Evolutionary conservation across 169 alveolate species (phyloP), one percentile per base, ranked within the genome.

Genomic region (Amoebophrya sp.): DNA sequence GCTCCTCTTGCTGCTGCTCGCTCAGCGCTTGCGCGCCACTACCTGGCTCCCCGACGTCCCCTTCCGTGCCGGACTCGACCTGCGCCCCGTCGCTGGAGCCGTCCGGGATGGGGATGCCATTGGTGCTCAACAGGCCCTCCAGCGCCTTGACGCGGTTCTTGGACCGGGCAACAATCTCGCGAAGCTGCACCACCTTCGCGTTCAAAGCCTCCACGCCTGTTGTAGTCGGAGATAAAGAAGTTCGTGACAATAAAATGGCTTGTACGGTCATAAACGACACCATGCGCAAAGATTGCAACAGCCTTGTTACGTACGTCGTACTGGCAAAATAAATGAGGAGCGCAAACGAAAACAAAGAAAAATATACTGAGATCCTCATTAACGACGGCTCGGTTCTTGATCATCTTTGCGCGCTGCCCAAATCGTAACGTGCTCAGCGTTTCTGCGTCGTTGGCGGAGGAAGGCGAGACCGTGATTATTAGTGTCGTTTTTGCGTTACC

Each of bases 371-470:
- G 18, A 7, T 7, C 7, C 66, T 47, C 66, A 47, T 47, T 47
- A 7, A 18, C 66, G 18, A 47, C 66, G 7, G 66, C 66, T 12
- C 18, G 7, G 92, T 95, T 92, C 93, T 93, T 95, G 25, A 94
- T 94, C 92, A 93, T 92, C 94, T 95, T 95, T 0, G 95, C 95
- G 55, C 94, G 94, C 40, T 93, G 94, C 38, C 95, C 93, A 90
- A 94, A 95, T 89, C 94, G 91, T 2, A 95, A 92, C 77, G 96
- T 94, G 77, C 92, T 90, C 39, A 94, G 77, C 39, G 95, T 95
- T 66, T 95, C 96, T 90, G 92, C 90, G 77, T 93, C 92, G 93
- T 95, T 94, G 54, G 88, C 77, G 91, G 40, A 53, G 90, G 92
- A 77, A 3, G 95, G 91, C n/a, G 94, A 91, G 88, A 94, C 91